Evolutionary conservation across 768 basidiomycete species (phyloP), one percentile per base, ranked within the genome.

Genomic region (Pisolithus microcarpus): DNA sequence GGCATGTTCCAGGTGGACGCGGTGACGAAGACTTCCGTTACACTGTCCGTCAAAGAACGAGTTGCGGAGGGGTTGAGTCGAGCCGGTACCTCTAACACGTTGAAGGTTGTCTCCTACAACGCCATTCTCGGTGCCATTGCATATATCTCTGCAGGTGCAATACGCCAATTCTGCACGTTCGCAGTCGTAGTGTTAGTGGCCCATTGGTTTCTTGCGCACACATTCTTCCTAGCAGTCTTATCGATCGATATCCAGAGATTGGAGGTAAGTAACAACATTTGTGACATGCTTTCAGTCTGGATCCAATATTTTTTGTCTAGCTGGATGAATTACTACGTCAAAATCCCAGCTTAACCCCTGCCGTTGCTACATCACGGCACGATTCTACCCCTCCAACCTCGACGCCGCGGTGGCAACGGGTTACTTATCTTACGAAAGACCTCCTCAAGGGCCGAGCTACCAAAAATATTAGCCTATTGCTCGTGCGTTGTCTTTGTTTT

Each of bases 141-240:
- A 15, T 71, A 84, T 42, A 81, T 88, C 60, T 78, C 86, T 40
- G 78, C 75, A 15, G 87, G 90, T 38, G 86, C 90, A 1, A 89
- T 94, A 34, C 81, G 88, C 37, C 91, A 97, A 60, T 95, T 97
- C 62, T 95, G 93, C 66, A 76, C 83, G 3, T 97, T 98, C 64
- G 91, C 92, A 0, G 84, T 92, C 40, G 91, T 97, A 21, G 91
- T 97, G 10, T 77, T 97, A 19, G 87, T 97, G 28, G 93, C 92
- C 15, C 94, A 98, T 65, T 98, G 92, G 92, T 95, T 94, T 71
- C 77, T 98, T 53, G 86, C 95, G 15, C 91, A 96, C 62, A 96
- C 92, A 0, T 95, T 97, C 71, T 97, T 95, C 70, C 75, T 94
- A 56, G 88, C 94, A 7, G 92, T 96, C 24, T 72, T 99, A 21